Evolutionary conservation across 2,329 filamentous ascomycete genomes (phyloP).

Genomic region (Fusarium chaquense): DNA sequence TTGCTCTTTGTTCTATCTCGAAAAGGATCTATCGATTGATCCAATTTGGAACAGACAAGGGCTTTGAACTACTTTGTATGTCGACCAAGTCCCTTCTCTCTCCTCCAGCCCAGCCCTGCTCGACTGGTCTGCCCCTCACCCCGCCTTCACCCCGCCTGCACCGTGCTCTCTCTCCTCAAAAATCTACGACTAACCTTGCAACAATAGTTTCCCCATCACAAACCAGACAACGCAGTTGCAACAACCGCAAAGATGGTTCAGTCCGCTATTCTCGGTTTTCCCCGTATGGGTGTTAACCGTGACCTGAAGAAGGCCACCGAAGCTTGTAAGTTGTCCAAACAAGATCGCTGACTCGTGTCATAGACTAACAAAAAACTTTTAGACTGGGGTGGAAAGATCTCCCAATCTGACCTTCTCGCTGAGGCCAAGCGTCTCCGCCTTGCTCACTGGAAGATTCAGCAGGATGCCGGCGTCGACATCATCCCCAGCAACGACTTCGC

Average conservation of each 20-base stretch:
- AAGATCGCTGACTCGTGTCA: constrained; percentile 51
- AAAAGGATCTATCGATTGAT: constrained; percentile 47
- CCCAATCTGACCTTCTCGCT: constrained; percentile 86
- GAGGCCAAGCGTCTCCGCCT: constrained; percentile 98
- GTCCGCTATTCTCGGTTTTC: constrained; percentile 93
- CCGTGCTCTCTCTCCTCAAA: constrained; percentile 32
- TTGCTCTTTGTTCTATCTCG: constrained; percentile 42
- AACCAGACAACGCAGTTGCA: constrained; percentile 44
- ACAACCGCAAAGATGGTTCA: constrained; percentile 68
- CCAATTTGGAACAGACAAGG: constrained; percentile 48
- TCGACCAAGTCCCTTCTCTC: constrained; percentile 16
- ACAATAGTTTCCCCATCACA: constrained; percentile 30
- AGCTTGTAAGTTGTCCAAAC: constrained; percentile 73
- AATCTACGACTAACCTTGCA: constrained; percentile 26
- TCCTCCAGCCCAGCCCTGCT: constrained; percentile 11
- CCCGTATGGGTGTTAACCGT: constrained; percentile 97
- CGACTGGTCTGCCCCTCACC: constrained; percentile 41
- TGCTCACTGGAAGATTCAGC: constrained; percentile 99
- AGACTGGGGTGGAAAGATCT: constrained; percentile 93
- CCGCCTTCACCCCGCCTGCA: constrained; percentile 44
- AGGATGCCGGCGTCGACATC: constrained; percentile 95
- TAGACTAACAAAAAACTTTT: constrained; percentile 39
- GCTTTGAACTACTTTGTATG: constrained; percentile 44
- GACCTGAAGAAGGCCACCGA: constrained; percentile 99
- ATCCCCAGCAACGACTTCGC: constrained; percentile 99